These are phyloP conservation scores for Mortierella alpina DNA, from an alignment of 192 early-diverging fungal genomes.

Conservation along the genomic window DNA sequence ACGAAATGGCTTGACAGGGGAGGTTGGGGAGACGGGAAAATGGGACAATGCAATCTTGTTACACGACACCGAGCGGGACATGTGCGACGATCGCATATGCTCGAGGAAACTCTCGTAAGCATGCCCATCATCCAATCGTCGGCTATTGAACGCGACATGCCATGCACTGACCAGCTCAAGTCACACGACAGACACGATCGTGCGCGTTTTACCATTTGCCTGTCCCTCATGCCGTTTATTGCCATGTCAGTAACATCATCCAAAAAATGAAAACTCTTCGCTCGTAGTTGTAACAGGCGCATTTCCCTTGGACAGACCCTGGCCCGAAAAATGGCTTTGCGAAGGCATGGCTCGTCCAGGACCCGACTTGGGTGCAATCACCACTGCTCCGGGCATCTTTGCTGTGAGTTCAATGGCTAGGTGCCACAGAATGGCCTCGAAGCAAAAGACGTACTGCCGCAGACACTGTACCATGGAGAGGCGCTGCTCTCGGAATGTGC, in stretches of 20 bases:
- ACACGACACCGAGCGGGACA: too few species aligned
- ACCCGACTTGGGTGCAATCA: conserved; percentile 3
- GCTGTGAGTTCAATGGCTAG: neutral
- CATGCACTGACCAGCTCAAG: too few species aligned
- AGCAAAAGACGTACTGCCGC: conserved; percentile 85
- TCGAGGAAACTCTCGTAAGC: too few species aligned
- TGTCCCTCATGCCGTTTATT: too few species aligned
- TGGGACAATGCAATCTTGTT: too few species aligned
- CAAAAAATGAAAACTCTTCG: conserved; percentile 24
- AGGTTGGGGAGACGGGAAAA: too few species aligned
- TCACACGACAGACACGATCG: too few species aligned
- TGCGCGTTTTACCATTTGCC: too few species aligned
- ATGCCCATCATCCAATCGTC: too few species aligned
- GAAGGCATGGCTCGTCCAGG: neutral
- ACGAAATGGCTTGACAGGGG: too few species aligned
- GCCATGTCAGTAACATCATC: neutral
- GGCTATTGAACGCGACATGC: too few species aligned
- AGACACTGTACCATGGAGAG: conserved; percentile 86
- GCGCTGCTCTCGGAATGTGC: conserved; percentile 78
- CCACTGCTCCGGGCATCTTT: neutral
- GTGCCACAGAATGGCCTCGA: conserved; percentile 77
- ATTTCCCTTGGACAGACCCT: conserved; percentile 8
- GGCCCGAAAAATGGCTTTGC: neutral
- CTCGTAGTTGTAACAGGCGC: conserved; percentile 10
- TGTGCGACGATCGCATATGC: too few species aligned